These are phyloP conservation scores for Arachis stenosperma DNA, from an alignment of 306 rosid genomes.

Conservation along the genomic window DNA sequence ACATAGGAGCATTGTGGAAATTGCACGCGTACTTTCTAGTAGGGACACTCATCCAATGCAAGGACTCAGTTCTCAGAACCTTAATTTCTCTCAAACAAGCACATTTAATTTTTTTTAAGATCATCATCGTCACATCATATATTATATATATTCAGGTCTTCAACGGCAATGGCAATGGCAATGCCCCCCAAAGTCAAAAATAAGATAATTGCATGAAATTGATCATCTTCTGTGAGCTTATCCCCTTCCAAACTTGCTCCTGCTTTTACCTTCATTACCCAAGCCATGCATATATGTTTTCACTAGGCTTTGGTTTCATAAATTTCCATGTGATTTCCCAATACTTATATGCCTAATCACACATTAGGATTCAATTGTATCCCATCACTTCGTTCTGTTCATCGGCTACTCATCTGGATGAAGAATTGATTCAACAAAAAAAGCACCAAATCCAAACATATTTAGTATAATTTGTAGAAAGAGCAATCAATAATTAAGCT, in stretches of 20 bases:
- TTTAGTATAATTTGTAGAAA: neutral
- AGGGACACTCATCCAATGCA: too few relatives aligned
- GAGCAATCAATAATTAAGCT: neutral
- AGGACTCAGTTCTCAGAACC: neutral
- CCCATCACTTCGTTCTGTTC: slow-evolving; percentile 26
- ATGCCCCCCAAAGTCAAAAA: slow-evolving; percentile 14
- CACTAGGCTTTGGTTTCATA: slow-evolving; percentile 18
- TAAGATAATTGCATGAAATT: slow-evolving; percentile 2
- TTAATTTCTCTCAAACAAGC: slow-evolving; percentile 25
- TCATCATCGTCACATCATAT: neutral
- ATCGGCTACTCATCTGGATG: slow-evolving; percentile 43
- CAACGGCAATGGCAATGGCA: slow-evolving; percentile 15
- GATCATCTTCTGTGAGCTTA: neutral
- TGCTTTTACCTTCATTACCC: slow-evolving; percentile 9
- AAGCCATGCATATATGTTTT: slow-evolving; percentile 6
- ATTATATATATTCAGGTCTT: neutral
- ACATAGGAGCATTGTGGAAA: neutral
- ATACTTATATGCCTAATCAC: neutral
- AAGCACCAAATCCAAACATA: slow-evolving; percentile 14
- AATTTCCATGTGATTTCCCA: slow-evolving; percentile 19
- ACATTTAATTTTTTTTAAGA: neutral
- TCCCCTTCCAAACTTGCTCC: neutral
- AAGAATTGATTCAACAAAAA: slow-evolving; percentile 13
- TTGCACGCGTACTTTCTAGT: slow-evolving; percentile 11
- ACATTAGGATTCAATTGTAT: slow-evolving; percentile 13